Base-by-base conservation (phyloP, 2,329 filamentous ascomycete species). In the Clarireedia hainanense region DNA sequence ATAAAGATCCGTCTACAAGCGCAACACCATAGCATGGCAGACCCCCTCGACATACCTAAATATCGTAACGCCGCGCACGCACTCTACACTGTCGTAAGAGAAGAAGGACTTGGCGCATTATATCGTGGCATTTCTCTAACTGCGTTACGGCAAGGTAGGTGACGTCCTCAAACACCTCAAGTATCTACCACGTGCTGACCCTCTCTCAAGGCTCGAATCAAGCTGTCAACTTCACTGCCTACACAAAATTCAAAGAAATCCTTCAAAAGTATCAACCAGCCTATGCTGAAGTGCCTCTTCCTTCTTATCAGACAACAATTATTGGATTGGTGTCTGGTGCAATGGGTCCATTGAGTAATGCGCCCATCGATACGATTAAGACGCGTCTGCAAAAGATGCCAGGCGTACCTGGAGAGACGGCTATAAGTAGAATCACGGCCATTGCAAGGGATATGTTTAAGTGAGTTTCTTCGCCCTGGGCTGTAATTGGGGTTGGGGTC, bases 351-450 rank as follows among this genome's bases (percentile, higher is more conserved):
- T 81, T 99, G 68, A 94, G 88, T 65, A 99, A 99, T 70, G 94
- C 95, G 27, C 94, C 94, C 23, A 97, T 99, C 70, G 94, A 99
- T 69, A 99, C 94, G 40, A 97, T 99, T 77, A 99, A 99, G 84
- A 99, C 94, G 43, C 79, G 94, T 50, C 75, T 99, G 70, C 94
- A 99, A 72, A 94, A 90, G 74, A 94, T 85, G 51, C 89, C 90
- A 0, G 91, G 88, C 3, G 80, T 88, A 72, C 80, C 84, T 5
- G 91, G 92, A 15, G 86, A 91, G 68, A 88, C 84, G 47, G 92
- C 94, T 12, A 72, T 95, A 64, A 80, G 81, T 57, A 79, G 94
- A 58, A 96, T 99, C 65, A 77, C 81, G 30, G 71, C 74, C 42
- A 99, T 99, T 65, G 85, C 89, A 51, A 79, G 74, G 55, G 87